Percentiles rank a stretch among this genome's conserved stretches.
These are phyloP conservation scores for Yamadazyma tumulicola DNA, from an alignment of 805 yeast genomes.

Conservation along the genomic window DNA sequence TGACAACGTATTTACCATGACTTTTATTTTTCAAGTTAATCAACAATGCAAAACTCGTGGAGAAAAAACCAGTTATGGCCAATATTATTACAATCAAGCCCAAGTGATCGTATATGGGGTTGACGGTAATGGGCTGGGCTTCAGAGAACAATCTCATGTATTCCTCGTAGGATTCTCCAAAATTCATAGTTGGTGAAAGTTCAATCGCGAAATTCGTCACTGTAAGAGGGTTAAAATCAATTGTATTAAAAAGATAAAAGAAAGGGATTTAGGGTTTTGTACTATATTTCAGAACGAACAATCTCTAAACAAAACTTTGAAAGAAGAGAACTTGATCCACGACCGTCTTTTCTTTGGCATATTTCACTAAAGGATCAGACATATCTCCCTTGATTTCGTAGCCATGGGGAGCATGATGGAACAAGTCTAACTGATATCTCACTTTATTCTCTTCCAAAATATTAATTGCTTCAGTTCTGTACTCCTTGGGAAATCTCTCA, in stretches of 20 bases:
- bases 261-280: too few relatives aligned
- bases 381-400: slow-evolving; percentile 74
- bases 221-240: too few relatives aligned
- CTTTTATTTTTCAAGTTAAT: slow-evolving; percentile 24
- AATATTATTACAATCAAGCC: slow-evolving; percentile 19
- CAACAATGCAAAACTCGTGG: slow-evolving; percentile 26
- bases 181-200: slow-evolving; percentile 10
- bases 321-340: slow-evolving; percentile 32
- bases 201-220: too few relatives aligned
- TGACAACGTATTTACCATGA: slow-evolving; percentile 22
- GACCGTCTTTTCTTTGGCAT: slow-evolving; percentile 65
- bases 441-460: slow-evolving; percentile 47
- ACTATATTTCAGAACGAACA: too few relatives aligned
- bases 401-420: slow-evolving; percentile 67
- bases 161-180: slow-evolving; percentile 28
- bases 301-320: slow-evolving; percentile 2
- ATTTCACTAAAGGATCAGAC: slow-evolving; percentile 44
- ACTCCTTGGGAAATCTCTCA: slow-evolving; percentile 51
- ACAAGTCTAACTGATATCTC: slow-evolving; percentile 55
- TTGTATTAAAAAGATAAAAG: background rate
- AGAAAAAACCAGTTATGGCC: slow-evolving; percentile 24
- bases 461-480: slow-evolving; percentile 55
- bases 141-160: slow-evolving; percentile 18
- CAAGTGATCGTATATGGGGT: slow-evolving; percentile 13
- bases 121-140: slow-evolving; percentile 22